Evolutionary conservation across 768 basidiomycete genomes (phyloP).

Genomic region (Pilatotrama ljubarskyi): DNA sequence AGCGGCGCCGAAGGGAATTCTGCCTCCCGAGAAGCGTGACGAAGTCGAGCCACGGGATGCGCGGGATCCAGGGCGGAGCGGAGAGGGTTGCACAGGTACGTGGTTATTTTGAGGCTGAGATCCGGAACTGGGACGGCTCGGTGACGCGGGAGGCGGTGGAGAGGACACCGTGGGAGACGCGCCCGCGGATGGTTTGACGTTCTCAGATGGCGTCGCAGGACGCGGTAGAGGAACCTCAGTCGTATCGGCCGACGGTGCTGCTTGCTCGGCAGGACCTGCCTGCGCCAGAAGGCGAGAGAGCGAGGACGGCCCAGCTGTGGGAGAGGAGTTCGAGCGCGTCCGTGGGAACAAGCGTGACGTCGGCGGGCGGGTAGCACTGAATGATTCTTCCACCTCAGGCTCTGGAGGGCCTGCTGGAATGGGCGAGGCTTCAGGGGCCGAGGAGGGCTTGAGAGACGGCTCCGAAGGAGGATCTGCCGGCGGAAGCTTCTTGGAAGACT

Average conservation of each 20-base stretch:
- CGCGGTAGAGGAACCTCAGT: conserved; percentile 18
- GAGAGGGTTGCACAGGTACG: conserved; percentile 42
- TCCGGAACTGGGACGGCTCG: conserved; percentile 27
- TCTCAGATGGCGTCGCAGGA: conserved; percentile 4
- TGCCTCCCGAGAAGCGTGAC: conserved; percentile 65
- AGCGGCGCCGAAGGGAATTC: conserved; percentile 59
- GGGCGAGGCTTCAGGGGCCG: conserved; percentile 36
- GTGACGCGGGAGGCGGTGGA: conserved; percentile 7
- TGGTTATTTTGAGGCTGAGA: conserved; percentile 19
- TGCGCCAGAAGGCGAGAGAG: conserved; percentile 79
- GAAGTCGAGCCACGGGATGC: conserved; percentile 69
- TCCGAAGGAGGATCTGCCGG: conserved; percentile 19
- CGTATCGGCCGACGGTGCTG: conserved; percentile 38
- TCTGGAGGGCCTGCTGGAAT: conserved; percentile 64
- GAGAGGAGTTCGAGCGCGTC: conserved; percentile 64
- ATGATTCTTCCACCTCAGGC: conserved; percentile 72
- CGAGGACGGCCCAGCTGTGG: conserved; percentile 73
- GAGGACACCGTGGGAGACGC: conserved; percentile 10
- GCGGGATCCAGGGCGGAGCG: conserved; percentile 71
- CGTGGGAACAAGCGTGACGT: conserved; percentile 71
- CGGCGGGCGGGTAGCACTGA: conserved; percentile 63
- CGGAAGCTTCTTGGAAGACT: conserved; percentile 51
- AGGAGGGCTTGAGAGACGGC: conserved; percentile 10
- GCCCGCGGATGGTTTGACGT: neutral
- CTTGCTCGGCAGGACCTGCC: conserved; percentile 38